Evolutionary conservation across 306 rosid genomes (phyloP), one percentile per base, ranked within the genome.

Genomic region (Rosa persica): DNA sequence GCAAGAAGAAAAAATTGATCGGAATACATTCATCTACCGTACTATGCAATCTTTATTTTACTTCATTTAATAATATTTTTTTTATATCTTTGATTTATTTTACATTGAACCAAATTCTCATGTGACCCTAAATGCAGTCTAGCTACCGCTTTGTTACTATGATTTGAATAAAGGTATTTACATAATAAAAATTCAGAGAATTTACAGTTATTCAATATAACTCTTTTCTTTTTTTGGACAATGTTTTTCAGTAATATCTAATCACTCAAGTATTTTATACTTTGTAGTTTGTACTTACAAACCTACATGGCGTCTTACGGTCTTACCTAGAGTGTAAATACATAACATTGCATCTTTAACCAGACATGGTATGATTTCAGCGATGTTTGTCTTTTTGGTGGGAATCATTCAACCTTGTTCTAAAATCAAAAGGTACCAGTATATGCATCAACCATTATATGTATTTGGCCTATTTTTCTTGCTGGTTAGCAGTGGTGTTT

Each of bases 381-480:
- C n/a, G 6, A 34, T 12, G 67, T 36, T 15, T 30, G 22, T 64
- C 8, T 8, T 51, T 38, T 39, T 8, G 20, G 40, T 27, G 23
- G 9, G 12, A 30, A 68, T 13, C 19, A 52, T 23, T 42, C 67
- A 3, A 30, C 19, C 6, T 8, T n/a, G 54, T 16, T 25, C 60
- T 2, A 22, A 39, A 54, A 66, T 13, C 46, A 74, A 44, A 42
- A 44, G 52, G 78, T 40, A 27, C 70, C 42, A 12, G 46, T 46
- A 60, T 75, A 60, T 75, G 55, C 78, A 42, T 27, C n/a, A 22
- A 12, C 54, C 42, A 46, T 75, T 66, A 6, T 72, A 64, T 73
- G 74, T 43, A 44, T 78, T 70, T 80, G 75, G 76, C 43, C 77
- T 74, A 64, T 82, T 58, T 70, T 76, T 76, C 72, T 70, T 55